phyloP scores from a whole-genome alignment of 352 stramenopile species.

The Ophiocytium majus region DNA sequence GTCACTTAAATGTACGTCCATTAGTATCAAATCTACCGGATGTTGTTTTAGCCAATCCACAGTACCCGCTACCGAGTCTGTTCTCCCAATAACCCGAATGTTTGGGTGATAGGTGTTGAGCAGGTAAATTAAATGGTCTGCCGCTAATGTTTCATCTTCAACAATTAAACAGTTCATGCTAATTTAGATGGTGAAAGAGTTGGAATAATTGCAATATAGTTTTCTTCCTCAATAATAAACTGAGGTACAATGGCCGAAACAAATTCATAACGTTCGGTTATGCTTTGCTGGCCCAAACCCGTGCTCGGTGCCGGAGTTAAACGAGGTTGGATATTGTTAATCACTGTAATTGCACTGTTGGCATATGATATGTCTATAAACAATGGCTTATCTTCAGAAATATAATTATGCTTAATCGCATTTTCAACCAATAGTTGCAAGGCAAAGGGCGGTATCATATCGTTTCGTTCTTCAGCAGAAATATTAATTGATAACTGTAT shows the following conservation, averaged over 20 bases:
- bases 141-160: conserved; percentile 2
- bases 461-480: neutral
- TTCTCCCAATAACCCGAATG: neutral
- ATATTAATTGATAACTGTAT: neutral
- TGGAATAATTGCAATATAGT: neutral
- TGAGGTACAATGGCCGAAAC: neutral
- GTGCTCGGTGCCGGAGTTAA: neutral
- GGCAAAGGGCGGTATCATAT: neutral
- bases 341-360: neutral
- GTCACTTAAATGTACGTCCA: neutral
- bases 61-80: neutral
- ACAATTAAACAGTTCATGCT: neutral
- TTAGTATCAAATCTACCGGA: neutral
- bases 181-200: neutral
- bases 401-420: conserved; percentile 10
- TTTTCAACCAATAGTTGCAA: conserved; percentile 3
- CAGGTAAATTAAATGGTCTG: neutral
- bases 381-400: neutral
- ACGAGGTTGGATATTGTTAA: neutral
- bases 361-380: neutral
- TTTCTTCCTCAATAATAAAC: neutral
- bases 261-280: conserved; percentile 1
- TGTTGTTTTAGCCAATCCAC: neutral
- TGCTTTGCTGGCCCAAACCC: neutral
- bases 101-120: neutral